Evolutionary conservation across 805 yeast species (phyloP), one percentile per base, ranked within the genome.

Genomic region (Ogataea trehaloabstinens): DNA sequence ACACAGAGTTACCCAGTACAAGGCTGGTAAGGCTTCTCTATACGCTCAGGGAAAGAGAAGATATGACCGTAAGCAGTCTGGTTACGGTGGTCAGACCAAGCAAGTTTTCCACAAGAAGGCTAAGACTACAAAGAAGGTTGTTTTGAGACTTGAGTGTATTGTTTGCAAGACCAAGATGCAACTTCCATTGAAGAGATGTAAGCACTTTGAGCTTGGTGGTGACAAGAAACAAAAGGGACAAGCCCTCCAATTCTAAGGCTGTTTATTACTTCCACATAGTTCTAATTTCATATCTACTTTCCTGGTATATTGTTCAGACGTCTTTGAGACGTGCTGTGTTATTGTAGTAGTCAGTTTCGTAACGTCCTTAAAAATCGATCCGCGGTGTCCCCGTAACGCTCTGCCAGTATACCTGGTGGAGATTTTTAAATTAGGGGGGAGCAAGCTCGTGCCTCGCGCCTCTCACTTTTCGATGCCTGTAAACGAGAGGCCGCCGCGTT

Each of bases 11-110:
- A 91, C 99, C 75, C 99, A 93, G 82, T 93, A 93, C 95, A 93
- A 93, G 77, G 96, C 98, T 71, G 99, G 99, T 79, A 93, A 93
- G 82, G 98, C 99, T 72, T 91, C 98, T 56, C 83, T 90, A 66
- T 89, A 82, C 70, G 96, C 98, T 63, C 98, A 93, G 80, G 99
- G 99, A 85, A 93, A 95, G 91, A 89, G 99, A 83, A 90, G 99
- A 82, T 93, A 93, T 81, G 99, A 93, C 91, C 96, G 99, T 79
- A 93, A 93, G 78, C 99, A 93, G 81, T 71, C 85, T 66, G 99
- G 99, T 89, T 93, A 82, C 79, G 99, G 99, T 87, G 99, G 99
- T 87, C 99, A 93, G 81, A 93, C 99, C 78, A 93, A 89, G 82
- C 99, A 83, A 71, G 85, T 93, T 78, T 93, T 93, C 97, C 98